Base-by-base conservation (phyloP, 176 grass and related monocot species). In the Lolium rigidum region DNA sequence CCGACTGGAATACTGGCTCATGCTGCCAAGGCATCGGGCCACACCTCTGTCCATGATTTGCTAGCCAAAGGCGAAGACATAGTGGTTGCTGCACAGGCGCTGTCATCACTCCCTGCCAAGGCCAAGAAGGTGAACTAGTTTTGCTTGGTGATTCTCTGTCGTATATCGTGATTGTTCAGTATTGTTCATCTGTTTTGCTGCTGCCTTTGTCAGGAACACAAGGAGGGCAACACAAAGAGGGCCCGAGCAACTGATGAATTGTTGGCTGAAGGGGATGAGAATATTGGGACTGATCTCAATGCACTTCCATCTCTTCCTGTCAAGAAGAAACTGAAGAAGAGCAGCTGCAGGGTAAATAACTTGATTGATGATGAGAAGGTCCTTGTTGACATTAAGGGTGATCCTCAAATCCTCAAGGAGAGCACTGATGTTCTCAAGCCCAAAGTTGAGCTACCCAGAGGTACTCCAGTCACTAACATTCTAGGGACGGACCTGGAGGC, bases 1-100 rank as follows among this genome's bases (percentile, higher is more conserved):
- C 96, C 93, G 11, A 95, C 96, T 11, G 96, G 96, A 8, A 95
- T 98, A 48, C 79, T 98, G 71, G 83, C 92, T 55, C 93, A 95
- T 49, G 71, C 90, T 9, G 96, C 93, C 44, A 98, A 98, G 84
- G 93, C 96, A 77, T 94, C 93, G 5, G 96, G 78, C 24, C 73
- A 76, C 73, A 17, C 48, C 43, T 98, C 96, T 18, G 96, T 98
- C 60, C 89, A 77, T 85, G 88, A 98, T 54, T 83, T 98, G 81
- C 77, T 98, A 59, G 75, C 77, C 22, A 92, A 84, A 16, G 87
- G 93, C 37, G 49, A 51, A 63, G 87, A 95, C 0, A 82, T 59
- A 39, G 80, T 95, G 59, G 74, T 79, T 88, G 93, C 93, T 16
- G 85, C 84, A 3, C 87, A 88, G 71, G 58, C 63, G 4, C 83